A percentile compares a stretch with the other conserved stretches of the same genome.
These are phyloP conservation scores for Aspergillus aculeatus DNA, from an alignment of 2,329 filamentous ascomycete genomes.

Conservation along the genomic window DNA sequence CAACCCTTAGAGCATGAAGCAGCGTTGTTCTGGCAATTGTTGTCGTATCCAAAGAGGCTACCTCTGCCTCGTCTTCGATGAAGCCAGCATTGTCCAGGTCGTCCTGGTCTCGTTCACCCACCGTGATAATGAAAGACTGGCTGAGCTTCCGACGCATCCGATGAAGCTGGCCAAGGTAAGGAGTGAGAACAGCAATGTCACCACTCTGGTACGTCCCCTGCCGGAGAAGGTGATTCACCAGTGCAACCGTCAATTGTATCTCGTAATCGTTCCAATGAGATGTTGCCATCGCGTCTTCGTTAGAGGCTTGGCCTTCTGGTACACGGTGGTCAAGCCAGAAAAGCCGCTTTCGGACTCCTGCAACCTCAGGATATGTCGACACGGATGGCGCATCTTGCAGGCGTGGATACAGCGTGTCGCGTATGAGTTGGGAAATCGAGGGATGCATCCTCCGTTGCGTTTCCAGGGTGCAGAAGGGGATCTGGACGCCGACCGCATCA, in stretches of 20 bases:
- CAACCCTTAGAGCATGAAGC: constrained; percentile 53
- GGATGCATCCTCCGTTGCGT: constrained; percentile 67
- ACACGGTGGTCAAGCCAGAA: constrained; percentile 55
- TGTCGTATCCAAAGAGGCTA: not conserved
- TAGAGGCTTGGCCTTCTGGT: constrained; percentile 36
- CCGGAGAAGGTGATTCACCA: constrained; percentile 64
- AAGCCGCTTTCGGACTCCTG: constrained; percentile 49
- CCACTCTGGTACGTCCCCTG: constrained; percentile 60
- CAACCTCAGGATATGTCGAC: constrained; percentile 41
- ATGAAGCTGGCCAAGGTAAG: constrained; percentile 55
- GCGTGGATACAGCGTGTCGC: constrained; percentile 56
- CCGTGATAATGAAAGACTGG: constrained; percentile 57
- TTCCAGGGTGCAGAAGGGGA: constrained; percentile 49
- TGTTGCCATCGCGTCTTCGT: constrained; percentile 27
- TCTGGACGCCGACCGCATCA: constrained; percentile 12
- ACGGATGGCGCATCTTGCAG: constrained; percentile 52
- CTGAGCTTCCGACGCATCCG: constrained; percentile 43
- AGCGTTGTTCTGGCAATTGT: constrained; percentile 44
- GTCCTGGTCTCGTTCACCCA: constrained; percentile 63
- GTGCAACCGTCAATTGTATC: constrained; percentile 59
- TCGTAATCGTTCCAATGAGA: constrained; percentile 57
- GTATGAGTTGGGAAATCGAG: constrained; percentile 58
- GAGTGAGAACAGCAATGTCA: constrained; percentile 70
- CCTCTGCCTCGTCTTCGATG: constrained; percentile 26
- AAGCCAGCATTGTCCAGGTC: constrained; percentile 48